phyloP scores from a whole-genome alignment of 2,329 filamentous ascomycete species.

The Pyricularia sp. region DNA sequence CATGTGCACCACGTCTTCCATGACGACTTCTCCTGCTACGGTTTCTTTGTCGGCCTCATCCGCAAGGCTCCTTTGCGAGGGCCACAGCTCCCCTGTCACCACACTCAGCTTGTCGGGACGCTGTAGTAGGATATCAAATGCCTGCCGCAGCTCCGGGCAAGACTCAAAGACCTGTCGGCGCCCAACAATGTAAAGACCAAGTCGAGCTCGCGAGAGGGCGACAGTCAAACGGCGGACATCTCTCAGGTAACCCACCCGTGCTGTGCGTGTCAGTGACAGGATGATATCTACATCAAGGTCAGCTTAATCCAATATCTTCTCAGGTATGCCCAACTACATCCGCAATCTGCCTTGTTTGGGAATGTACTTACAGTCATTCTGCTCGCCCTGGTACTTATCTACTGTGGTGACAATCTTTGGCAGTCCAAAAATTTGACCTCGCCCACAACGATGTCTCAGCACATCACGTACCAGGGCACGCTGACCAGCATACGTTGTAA shows the following conservation, averaged over 20 bases:
- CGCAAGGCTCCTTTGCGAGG: constrained; percentile 40
- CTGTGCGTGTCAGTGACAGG: constrained; percentile 80
- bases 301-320: constrained; percentile 4
- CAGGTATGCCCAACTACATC: not conserved
- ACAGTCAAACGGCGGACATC: constrained; percentile 91
- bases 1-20: constrained; percentile 87
- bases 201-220: constrained; percentile 77
- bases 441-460: constrained; percentile 67
- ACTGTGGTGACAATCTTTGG: constrained; percentile 87
- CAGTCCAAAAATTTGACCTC: constrained; percentile 73
- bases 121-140: constrained; percentile 65
- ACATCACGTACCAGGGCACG: constrained; percentile 80
- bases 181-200: constrained; percentile 86
- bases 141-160: constrained; percentile 75
- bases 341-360: not conserved
- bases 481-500: constrained; percentile 91
- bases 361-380: constrained; percentile 77
- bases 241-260: constrained; percentile 78
- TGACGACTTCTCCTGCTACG: constrained; percentile 48
- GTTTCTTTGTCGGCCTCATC: constrained; percentile 33
- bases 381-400: constrained; percentile 97
- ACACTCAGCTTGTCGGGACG: constrained; percentile 72
- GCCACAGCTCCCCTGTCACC: constrained; percentile 77
- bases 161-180: constrained; percentile 78
- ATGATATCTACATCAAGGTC: constrained; percentile 58